Percentiles rank a stretch among this genome's conserved stretches.
Conservation (phyloP, 495 filamentous ascomycete species). For the Hyaloscypha variabilis region DNA sequence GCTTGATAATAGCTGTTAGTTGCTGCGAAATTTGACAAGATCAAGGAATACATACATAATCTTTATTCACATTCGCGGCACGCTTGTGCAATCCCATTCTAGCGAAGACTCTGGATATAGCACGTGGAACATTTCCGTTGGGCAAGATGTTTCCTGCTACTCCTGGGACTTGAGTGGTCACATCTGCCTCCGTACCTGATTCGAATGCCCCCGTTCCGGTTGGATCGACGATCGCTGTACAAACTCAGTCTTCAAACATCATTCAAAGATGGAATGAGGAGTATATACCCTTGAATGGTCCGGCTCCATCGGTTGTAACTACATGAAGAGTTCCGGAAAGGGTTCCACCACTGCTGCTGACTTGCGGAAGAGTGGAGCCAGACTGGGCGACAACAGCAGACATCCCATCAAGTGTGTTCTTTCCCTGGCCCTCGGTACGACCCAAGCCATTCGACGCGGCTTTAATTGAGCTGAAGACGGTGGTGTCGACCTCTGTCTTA, state of each 20-base stretch:
- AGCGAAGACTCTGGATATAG: not conserved
- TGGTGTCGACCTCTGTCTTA: not conserved
- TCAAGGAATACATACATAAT: conserved; percentile 4
- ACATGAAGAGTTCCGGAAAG: conserved; percentile 28
- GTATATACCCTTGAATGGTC: conserved; percentile 19
- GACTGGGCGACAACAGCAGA: conserved; percentile 19
- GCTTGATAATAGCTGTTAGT: not conserved
- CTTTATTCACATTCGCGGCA: conserved; percentile 15
- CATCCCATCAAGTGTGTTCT: not conserved
- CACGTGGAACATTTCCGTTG: not conserved
- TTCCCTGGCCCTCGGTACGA: not conserved
- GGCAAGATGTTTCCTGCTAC: conserved; percentile 1
- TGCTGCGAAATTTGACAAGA: too few relatives aligned
- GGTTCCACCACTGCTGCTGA: not conserved
- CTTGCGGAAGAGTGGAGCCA: conserved; percentile 32
- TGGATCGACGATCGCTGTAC: conserved; percentile 1
- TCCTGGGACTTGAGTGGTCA: conserved; percentile 15
- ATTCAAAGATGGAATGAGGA: too few relatives aligned
- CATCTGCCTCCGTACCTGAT: not conserved
- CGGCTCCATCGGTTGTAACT: conserved; percentile 38
- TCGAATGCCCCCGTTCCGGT: not conserved
- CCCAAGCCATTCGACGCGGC: too few relatives aligned
- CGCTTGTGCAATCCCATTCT: conserved; percentile 10
- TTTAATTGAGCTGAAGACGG: not conserved
- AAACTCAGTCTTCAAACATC: too few relatives aligned